These are phyloP conservation scores for Extremus antarcticus DNA, from an alignment of 495 filamentous ascomycete species.

Conservation along the genomic window DNA sequence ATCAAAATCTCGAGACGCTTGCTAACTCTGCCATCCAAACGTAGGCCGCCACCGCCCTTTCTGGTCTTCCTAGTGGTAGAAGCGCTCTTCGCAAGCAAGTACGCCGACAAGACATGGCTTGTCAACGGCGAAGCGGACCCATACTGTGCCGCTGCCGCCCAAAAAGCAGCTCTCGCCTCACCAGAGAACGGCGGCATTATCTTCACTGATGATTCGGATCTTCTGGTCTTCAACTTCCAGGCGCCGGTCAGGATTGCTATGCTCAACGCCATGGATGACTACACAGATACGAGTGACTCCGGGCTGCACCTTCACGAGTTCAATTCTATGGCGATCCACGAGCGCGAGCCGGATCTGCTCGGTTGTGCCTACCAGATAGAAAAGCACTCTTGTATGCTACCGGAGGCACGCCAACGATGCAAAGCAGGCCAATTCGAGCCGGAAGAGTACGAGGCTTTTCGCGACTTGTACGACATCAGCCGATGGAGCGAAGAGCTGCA, in stretches of 20 bases:
- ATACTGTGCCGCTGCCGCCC: conserved; percentile 13
- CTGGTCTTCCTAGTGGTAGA: conserved; percentile 13
- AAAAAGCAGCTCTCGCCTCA: neutral
- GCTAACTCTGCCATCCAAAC: neutral
- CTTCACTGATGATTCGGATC: conserved; percentile 17
- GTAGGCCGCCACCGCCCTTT: conserved; percentile 7
- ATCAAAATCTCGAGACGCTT: neutral
- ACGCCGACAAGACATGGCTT: neutral
- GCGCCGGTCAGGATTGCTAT: neutral
- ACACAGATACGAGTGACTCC: neutral
- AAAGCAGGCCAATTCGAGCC: neutral
- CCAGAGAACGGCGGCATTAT: neutral
- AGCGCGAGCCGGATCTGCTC: neutral
- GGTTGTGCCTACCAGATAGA: neutral
- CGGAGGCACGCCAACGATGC: neutral
- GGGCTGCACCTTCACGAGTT: neutral
- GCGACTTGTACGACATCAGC: neutral
- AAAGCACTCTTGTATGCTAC: neutral
- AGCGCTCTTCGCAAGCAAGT: conserved; percentile 12
- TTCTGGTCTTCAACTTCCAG: conserved; percentile 7
- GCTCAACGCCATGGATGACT: conserved; percentile 1
- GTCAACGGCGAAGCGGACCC: conserved; percentile 13
- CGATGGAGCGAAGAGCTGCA: neutral
- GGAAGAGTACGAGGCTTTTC: neutral
- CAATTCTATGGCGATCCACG: neutral